A percentile compares a stretch with the other conserved stretches of the same genome.
Conservation (phyloP, 2,329 filamentous ascomycete species). For the Dactylella cylindrospora region DNA sequence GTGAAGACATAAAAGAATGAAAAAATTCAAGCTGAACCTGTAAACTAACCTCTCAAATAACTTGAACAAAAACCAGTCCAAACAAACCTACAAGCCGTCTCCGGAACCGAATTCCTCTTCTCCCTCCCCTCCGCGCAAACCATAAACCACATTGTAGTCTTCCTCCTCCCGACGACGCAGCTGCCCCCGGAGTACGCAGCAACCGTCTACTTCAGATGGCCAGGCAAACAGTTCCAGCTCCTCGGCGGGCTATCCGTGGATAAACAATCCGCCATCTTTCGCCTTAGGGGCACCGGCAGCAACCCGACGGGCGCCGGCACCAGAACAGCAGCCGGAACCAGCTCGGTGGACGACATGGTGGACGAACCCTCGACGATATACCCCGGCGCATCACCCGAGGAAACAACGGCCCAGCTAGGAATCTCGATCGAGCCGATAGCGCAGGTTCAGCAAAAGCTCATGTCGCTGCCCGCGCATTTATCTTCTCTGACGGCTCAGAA, state of each 20-base stretch:
- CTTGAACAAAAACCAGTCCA: constrained; percentile 55
- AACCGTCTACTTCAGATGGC: constrained; percentile 83
- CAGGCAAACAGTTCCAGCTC: constrained; percentile 70
- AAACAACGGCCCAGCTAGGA: constrained; percentile 59
- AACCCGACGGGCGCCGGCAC: constrained; percentile 49
- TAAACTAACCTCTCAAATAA: background rate
- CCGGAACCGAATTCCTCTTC: constrained; percentile 65
- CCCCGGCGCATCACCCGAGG: constrained; percentile 3
- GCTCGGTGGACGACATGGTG: background rate
- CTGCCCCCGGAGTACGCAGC: constrained; percentile 77
- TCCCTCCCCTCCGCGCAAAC: constrained; percentile 58
- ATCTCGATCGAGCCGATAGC: constrained; percentile 76
- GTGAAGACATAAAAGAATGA: no score
- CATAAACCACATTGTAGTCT: constrained; percentile 78
- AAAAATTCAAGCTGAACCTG: background rate
- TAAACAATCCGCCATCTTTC: constrained; percentile 88
- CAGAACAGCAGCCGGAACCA: constrained; percentile 54
- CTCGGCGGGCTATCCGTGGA: constrained; percentile 85
- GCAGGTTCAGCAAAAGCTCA: constrained; percentile 70
- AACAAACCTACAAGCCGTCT: constrained; percentile 58
- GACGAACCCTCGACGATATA: background rate
- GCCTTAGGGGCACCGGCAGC: constrained; percentile 32
- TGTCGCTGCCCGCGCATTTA: constrained; percentile 59
- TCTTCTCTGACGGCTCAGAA: constrained; percentile 47
- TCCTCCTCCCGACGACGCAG: constrained; percentile 75